Evolutionary conservation across 345 rosid species (phyloP), one percentile per base, ranked within the genome.

Genomic region (Excoecaria agallocha): DNA sequence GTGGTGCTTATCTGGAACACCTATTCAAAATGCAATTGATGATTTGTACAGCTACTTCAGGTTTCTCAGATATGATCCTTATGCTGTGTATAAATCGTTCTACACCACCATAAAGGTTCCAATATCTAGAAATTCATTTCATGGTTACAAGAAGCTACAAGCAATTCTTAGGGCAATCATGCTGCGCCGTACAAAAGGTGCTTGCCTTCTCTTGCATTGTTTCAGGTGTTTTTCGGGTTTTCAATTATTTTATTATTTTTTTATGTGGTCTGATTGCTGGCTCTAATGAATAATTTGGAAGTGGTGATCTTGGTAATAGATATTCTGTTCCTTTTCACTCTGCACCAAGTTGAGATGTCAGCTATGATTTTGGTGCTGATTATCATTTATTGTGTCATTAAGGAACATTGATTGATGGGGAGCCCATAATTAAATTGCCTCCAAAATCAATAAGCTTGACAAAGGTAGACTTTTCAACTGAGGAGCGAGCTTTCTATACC

Each of bases 1-100:
- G 75, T 94, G 98, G 98, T 94, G 98, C 86, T 86, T 94, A 82
- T 94, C 98, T 76, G 98, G 98, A 78, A 94, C 98, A 71, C 98
- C 98, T 12, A 92, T 94, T 75, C 98, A 94, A 74, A 94, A 94
- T 81, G 25, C 95, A 41, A 83, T 94, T 63, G 97, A 92, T 84
- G 98, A 94, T 87, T 78, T 94, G 69, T 94, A 89, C 75, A 94
- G 98, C 88, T 94, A 94, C 82, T 94, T 94, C 84, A 88, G 98
- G 84, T 94, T 94, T 85, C 88, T 94, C 63, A 92, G 76, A 83
- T 91, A 90, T 70, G 97, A 90, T 59, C 98, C 97, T 8, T 94
- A 94, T 78, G 88, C 86, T 55, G 74, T 46, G 51, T 94, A 90
- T 76, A 90, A 86, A 73, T 80, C 88, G 35, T 94, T 94, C 77